Evolutionary conservation across 1,284 basidiomycete genomes (phyloP).

Genomic region (Calocybe gambosa): DNA sequence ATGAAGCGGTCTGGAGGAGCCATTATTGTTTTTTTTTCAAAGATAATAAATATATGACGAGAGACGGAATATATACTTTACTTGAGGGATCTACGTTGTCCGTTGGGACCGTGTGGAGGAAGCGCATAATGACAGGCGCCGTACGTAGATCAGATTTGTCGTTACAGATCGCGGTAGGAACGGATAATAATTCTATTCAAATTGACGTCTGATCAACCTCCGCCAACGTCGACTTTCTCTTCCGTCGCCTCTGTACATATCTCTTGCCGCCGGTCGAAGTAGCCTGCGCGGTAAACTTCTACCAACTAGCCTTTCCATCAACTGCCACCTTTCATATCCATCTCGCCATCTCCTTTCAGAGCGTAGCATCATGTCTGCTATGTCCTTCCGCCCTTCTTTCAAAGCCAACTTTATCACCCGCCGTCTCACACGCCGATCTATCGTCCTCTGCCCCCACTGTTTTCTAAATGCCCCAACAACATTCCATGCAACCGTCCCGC

Average conservation of each 20-base stretch:
- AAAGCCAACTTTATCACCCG: conserved; percentile 50
- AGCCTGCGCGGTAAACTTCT: conserved; percentile 16
- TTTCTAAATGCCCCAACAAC: conserved; percentile 38
- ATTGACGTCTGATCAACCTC: conserved; percentile 19
- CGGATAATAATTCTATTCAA: conserved; percentile 16
- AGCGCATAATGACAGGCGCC: conserved; percentile 13
- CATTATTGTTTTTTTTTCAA: too few species aligned
- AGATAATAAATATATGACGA: too few species aligned
- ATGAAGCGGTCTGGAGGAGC: conserved; percentile 42
- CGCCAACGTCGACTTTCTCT: conserved; percentile 29
- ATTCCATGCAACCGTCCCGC: conserved; percentile 47
- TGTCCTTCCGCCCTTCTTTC: conserved; percentile 53
- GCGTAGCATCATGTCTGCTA: conserved; percentile 34
- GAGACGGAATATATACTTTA: too few species aligned
- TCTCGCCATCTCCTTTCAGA: conserved; percentile 21
- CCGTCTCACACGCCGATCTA: conserved; percentile 52
- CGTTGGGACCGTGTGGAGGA: conserved; percentile 22
- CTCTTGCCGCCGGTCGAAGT: conserved; percentile 17
- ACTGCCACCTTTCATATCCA: conserved; percentile 18
- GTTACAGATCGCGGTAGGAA: conserved; percentile 25
- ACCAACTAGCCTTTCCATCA: conserved; percentile 23
- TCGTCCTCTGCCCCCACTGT: conserved; percentile 48
- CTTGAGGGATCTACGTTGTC: conserved; percentile 15
- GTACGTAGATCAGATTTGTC: conserved; percentile 18
- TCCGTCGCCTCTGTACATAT: conserved; percentile 24